phyloP scores from a whole-genome alignment of 768 basidiomycete genomes.

The Galerina sulciceps region DNA sequence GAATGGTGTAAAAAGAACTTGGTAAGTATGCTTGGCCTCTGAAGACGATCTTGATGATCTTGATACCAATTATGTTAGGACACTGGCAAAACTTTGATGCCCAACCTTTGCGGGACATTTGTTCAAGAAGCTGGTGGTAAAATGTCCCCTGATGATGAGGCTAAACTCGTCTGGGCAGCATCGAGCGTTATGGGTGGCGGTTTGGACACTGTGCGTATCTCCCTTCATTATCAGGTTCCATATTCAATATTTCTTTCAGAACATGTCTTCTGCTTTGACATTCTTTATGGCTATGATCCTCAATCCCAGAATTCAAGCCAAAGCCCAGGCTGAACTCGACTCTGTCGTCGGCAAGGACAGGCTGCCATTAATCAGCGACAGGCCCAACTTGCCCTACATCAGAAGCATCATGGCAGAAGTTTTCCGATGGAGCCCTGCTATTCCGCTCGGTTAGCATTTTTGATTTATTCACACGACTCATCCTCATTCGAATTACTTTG shows the following conservation, averaged over 20 bases:
- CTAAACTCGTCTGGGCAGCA: slow-evolving; percentile 42
- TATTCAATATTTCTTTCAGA: slow-evolving; percentile 37
- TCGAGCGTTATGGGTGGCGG: slow-evolving; percentile 23
- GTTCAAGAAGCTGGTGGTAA: slow-evolving; percentile 27
- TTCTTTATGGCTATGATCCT: slow-evolving; percentile 55
- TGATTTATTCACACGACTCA: background rate
- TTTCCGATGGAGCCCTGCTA: slow-evolving; percentile 48
- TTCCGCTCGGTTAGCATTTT: slow-evolving; percentile 39
- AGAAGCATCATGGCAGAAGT: slow-evolving; percentile 49
- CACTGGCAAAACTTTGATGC: slow-evolving; percentile 43
- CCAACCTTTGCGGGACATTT: slow-evolving; percentile 38
- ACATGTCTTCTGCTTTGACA: slow-evolving; percentile 43
- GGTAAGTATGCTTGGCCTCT: slow-evolving; percentile 31
- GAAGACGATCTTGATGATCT: background rate
- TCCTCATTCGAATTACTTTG: background rate
- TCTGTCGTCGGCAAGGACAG: slow-evolving; percentile 40
- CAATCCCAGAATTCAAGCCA: slow-evolving; percentile 45
- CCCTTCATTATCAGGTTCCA: background rate
- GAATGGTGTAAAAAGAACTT: slow-evolving; percentile 48
- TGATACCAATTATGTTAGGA: slow-evolving; percentile 28
- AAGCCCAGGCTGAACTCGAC: slow-evolving; percentile 58
- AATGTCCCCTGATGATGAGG: slow-evolving; percentile 39
- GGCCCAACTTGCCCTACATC: slow-evolving; percentile 51
- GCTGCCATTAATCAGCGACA: slow-evolving; percentile 44
- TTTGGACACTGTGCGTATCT: slow-evolving; percentile 20